Base-by-base conservation (phyloP, 1,284 basidiomycete species). In the Exobasidium rhododendri region DNA sequence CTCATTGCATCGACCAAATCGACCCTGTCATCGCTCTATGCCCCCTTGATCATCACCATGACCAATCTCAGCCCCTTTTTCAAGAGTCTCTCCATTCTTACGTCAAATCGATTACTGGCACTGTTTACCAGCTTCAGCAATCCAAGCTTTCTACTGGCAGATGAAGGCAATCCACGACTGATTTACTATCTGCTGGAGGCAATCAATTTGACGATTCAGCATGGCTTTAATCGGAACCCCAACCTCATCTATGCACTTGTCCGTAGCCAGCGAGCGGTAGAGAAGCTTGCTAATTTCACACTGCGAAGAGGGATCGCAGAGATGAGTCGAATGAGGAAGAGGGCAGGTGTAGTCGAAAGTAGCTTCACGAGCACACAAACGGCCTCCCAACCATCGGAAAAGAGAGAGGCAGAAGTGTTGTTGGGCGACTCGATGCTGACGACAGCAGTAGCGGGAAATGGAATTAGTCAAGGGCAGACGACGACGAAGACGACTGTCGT, bases 151-250 rank as follows among this genome's bases (percentile, higher is more conserved):
- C 82, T 98, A 43, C 83, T 98, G 29, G 88, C 91, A 0, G 93
- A 97, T 68, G 93, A 97, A 80, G 91, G 92, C 4, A 90, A 97
- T 78, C 94, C 94, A 2, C 83, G 94, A 55, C 82, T 97, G 26
- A 83, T 96, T 30, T 97, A 90, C 81, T 94, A 94, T 81, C 87
- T 92, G 88, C 84, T 97, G 47, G 94, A 97, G 79, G 86, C 89
- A 3, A 91, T 97, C 83, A 96, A 93, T 79, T 85, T 87, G 4
- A 83, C 96, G 57, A 84, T 97, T 58, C 82, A 78, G 47, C 69
- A 67, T 56, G 74, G 80, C 29, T 72, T 74, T n/a, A 59, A 22
- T 13, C 87, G 90, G 40, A 97, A 97, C 80, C 88, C 93, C 0
- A 89, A 94, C 70, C 80, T 97, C 30, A 83, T 93, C 44, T 94